A percentile compares a stretch with the other conserved stretches of the same genome.
Evolutionary conservation across 192 early-diverging fungal genomes (phyloP).

Genomic region (Pilobolus umbonatus): DNA sequence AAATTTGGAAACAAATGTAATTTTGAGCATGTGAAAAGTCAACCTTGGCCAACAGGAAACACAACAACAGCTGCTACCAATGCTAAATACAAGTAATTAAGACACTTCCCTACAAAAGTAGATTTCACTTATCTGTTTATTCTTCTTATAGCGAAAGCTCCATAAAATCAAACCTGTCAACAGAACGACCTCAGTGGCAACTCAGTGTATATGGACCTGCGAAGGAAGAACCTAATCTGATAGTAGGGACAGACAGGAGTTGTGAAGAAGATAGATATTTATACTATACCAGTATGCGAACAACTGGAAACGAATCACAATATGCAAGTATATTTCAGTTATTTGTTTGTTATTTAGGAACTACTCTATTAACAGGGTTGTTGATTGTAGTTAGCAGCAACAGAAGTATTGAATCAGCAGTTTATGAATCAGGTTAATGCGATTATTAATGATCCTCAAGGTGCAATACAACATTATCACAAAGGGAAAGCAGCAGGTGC

Average conservation of each 20-base stretch:
- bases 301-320: constrained; percentile 18
- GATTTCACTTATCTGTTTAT: not conserved
- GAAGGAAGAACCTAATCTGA: constrained; percentile 52
- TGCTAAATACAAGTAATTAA: constrained; percentile 37
- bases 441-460: constrained; percentile 29
- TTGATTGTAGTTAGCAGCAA: too few relatives aligned
- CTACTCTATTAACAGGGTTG: too few relatives aligned
- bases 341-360: not conserved
- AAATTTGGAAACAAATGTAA: constrained; percentile 52
- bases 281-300: constrained; percentile 38
- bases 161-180: constrained; percentile 35
- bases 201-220: constrained; percentile 56
- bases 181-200: constrained; percentile 45
- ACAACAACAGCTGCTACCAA: constrained; percentile 36
- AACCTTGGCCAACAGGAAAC: constrained; percentile 24
- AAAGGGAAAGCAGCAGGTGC: constrained; percentile 19
- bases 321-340: constrained; percentile 18
- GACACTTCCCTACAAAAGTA: too few relatives aligned
- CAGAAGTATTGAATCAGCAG: too few relatives aligned
- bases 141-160: constrained; percentile 33
- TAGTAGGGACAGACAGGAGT: constrained; percentile 56
- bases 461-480: constrained; percentile 36
- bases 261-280: constrained; percentile 59
- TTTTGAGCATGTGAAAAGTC: constrained; percentile 49
- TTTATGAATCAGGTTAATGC: constrained; percentile 37